Percentiles rank a stretch among this genome's conserved stretches.
Evolutionary conservation across 164 flowering plant species (phyloP).

Genomic region (Dillenia turbinata): DNA sequence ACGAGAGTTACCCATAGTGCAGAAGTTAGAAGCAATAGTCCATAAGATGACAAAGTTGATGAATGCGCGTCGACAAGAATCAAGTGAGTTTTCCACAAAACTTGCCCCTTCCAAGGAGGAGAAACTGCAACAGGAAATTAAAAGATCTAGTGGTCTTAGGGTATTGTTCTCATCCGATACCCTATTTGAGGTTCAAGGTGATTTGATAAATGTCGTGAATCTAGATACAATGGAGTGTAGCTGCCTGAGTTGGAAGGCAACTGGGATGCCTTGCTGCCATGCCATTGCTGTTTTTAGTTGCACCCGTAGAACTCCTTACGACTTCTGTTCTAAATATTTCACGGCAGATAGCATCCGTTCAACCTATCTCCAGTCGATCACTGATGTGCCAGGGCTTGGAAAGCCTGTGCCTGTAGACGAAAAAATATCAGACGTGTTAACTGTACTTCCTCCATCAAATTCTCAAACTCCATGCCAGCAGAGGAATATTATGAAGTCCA

Average conservation of each 20-base stretch:
- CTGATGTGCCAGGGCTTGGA: constrained; percentile 30
- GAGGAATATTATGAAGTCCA: constrained; percentile 19
- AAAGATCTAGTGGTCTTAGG: constrained; percentile 28
- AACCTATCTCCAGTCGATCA: constrained; percentile 45
- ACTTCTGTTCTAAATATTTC: constrained; percentile 45
- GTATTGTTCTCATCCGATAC: constrained; percentile 48
- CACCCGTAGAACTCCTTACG: constrained; percentile 31
- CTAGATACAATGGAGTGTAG: constrained; percentile 42
- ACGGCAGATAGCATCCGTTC: constrained; percentile 29
- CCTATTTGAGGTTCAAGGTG: constrained; percentile 52
- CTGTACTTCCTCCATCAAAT: constrained; percentile 42
- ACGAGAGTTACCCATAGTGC: constrained; percentile 35
- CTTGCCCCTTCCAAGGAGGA: constrained; percentile 52
- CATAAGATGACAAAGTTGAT: constrained; percentile 32
- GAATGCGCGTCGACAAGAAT: constrained; percentile 18
- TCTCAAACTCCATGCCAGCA: constrained; percentile 26
- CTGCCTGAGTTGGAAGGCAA: constrained; percentile 49
- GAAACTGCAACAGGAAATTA: constrained; percentile 32
- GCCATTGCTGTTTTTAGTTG: constrained; percentile 54
- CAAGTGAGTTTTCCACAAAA: constrained; percentile 36
- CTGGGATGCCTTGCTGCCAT: constrained; percentile 65
- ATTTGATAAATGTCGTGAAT: constrained; percentile 36
- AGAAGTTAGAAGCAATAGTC: constrained; percentile 27
- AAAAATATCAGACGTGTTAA: constrained; percentile 16
- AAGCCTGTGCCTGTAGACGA: constrained; percentile 4